Percentiles rank a stretch among this genome's conserved stretches.
These are phyloP conservation scores for Plasmodium adleri DNA, from an alignment of 169 alveolate genomes.

Conservation along the genomic window DNA sequence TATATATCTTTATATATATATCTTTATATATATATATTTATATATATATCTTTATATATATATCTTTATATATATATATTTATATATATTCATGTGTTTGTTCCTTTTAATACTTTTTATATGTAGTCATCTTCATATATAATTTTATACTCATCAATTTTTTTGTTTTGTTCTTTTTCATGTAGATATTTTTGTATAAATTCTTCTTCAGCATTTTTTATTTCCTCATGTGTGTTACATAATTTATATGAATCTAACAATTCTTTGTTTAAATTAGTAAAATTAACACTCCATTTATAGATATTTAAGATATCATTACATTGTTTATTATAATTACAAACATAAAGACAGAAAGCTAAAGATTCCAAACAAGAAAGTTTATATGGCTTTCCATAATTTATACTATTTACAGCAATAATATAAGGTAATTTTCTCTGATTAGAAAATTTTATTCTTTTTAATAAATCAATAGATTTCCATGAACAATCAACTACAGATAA, in stretches of 20 bases:
- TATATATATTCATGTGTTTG: too few relatives aligned
- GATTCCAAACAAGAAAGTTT: conserved; percentile 76
- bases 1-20: too few relatives aligned
- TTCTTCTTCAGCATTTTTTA: conserved; percentile 66
- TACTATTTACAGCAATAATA: conserved; percentile 75
- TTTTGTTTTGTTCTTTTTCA: conserved; percentile 57
- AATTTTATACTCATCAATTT: conserved; percentile 65
- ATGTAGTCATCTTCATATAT: conserved; percentile 74
- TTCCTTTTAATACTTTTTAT: neutral
- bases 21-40: too few relatives aligned
- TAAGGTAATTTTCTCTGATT: conserved; percentile 76
- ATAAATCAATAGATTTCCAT: conserved; percentile 74
- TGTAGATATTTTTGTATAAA: conserved; percentile 36
- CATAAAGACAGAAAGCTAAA: conserved; percentile 69
- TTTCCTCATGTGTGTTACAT: conserved; percentile 65
- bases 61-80: too few relatives aligned
- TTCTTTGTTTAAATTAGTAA: conserved; percentile 62
- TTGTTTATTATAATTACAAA: conserved; percentile 72
- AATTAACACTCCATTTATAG: conserved; percentile 71
- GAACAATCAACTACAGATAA: conserved; percentile 76
- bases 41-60: too few relatives aligned
- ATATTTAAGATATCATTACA: conserved; percentile 61
- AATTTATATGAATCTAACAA: conserved; percentile 64
- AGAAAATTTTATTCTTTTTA: conserved; percentile 59
- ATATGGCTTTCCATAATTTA: conserved; percentile 77